A percentile compares a stretch with the other conserved stretches of the same genome.
phyloP scores from a whole-genome alignment of 305 asterid genomes.

The Fraxinus xanthoxyloides region DNA sequence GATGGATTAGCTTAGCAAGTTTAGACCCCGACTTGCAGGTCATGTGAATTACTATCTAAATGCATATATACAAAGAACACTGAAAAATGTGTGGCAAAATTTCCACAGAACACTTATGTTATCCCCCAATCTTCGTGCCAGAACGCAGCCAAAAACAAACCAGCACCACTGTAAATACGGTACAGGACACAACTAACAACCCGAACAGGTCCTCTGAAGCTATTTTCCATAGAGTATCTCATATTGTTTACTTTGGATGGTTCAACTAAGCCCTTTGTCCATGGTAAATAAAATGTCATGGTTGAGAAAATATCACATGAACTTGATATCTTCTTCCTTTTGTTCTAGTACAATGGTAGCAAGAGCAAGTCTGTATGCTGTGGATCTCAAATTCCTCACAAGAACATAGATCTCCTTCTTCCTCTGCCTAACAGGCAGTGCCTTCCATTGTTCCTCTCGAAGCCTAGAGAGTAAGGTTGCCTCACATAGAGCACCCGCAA shows the following conservation, averaged over 20 bases:
- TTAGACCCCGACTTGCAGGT: not conserved
- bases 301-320: constrained; percentile 39
- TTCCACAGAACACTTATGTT: not conserved
- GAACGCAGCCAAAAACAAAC: not conserved
- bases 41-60: not conserved
- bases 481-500: constrained; percentile 68
- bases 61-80: not conserved
- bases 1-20: not conserved
- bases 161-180: not conserved
- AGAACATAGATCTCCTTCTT: constrained; percentile 73
- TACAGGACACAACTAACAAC: not conserved
- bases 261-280: constrained; percentile 2
- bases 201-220: not conserved
- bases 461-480: constrained; percentile 61
- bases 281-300: not conserved
- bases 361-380: constrained; percentile 79
- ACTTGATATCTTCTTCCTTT: constrained; percentile 54
- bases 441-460: constrained; percentile 75
- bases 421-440: constrained; percentile 42
- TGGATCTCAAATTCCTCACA: constrained; percentile 82
- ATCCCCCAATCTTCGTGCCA: not conserved
- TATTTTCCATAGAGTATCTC: not conserved
- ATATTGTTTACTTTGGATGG: not conserved
- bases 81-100: not conserved
- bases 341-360: constrained; percentile 78